Conservation (phyloP, 148 eudicot genomes). For the Rhododendron ovatum region DNA sequence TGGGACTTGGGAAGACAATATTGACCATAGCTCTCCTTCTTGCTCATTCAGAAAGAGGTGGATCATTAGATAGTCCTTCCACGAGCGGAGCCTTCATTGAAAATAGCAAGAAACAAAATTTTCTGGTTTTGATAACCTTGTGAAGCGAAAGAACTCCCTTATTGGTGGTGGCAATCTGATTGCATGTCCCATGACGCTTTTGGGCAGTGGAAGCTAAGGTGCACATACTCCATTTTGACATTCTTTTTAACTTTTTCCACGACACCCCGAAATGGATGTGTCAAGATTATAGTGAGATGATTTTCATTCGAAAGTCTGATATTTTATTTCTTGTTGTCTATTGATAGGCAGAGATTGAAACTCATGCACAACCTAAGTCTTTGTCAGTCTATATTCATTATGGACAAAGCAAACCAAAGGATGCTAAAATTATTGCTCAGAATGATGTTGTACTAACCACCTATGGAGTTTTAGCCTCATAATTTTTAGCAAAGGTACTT, state of each 20-base stretch:
- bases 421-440: conserved; percentile 64
- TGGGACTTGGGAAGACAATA: conserved; percentile 99
- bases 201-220: conserved; percentile 99
- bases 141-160: conserved; percentile 35
- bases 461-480: conserved; percentile 89
- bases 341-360: conserved; percentile 84
- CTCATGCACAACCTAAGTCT: conserved; percentile 75
- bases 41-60: conserved; percentile 64
- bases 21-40: conserved; percentile 95
- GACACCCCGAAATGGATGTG: neutral
- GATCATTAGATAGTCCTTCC: conserved; percentile 37
- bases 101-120: conserved; percentile 41
- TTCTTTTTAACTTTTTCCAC: neutral
- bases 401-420: conserved; percentile 81
- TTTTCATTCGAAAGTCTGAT: neutral
- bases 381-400: conserved; percentile 81
- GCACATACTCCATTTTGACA: neutral
- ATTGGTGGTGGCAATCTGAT: conserved; percentile 79
- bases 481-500: conserved; percentile 73
- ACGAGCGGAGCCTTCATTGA: conserved; percentile 34
- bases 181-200: conserved; percentile 93
- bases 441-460: conserved; percentile 88
- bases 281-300: neutral
- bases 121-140: conserved; percentile 58
- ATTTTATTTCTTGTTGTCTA: conserved; percentile 7